These are phyloP conservation scores for Discostella stelligeroides DNA, from an alignment of 108 stramenopile species.

Conservation along the genomic window DNA sequence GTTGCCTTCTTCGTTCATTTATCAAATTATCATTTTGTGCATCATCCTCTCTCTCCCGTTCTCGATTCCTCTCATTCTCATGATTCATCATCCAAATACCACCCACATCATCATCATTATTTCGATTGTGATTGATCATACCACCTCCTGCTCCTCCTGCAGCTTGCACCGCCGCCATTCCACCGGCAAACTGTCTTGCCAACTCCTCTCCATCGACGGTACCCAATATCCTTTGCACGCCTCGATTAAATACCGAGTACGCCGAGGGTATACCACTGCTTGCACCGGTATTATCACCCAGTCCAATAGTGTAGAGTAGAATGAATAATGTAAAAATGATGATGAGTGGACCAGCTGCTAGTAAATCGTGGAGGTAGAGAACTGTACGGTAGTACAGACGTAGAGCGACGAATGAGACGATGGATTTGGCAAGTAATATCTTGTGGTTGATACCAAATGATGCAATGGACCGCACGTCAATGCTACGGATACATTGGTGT, in stretches of 20 bases:
- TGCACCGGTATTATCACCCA: slow-evolving; percentile 65
- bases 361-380: slow-evolving; percentile 34
- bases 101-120: slow-evolving; percentile 12
- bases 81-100: slow-evolving; percentile 19
- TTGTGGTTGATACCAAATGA: too few relatives aligned
- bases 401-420: slow-evolving; percentile 1
- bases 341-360: slow-evolving; percentile 75
- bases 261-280: slow-evolving; percentile 61
- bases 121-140: background rate
- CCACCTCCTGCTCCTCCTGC: background rate
- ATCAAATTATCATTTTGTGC: too few relatives aligned
- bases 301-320: slow-evolving; percentile 73
- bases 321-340: slow-evolving; percentile 60
- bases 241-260: slow-evolving; percentile 84
- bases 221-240: slow-evolving; percentile 74
- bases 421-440: background rate
- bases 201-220: slow-evolving; percentile 75
- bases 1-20: too few relatives aligned
- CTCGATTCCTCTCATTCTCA: too few relatives aligned
- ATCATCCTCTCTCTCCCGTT: too few relatives aligned
- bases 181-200: slow-evolving; percentile 76
- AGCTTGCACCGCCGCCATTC: slow-evolving; percentile 3
- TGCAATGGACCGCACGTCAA: too few relatives aligned
- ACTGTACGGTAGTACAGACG: slow-evolving; percentile 20
- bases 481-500: too few relatives aligned